Evolutionary conservation across 2,329 filamentous ascomycete genomes (phyloP).

Genomic region (Tothia fuscella): DNA sequence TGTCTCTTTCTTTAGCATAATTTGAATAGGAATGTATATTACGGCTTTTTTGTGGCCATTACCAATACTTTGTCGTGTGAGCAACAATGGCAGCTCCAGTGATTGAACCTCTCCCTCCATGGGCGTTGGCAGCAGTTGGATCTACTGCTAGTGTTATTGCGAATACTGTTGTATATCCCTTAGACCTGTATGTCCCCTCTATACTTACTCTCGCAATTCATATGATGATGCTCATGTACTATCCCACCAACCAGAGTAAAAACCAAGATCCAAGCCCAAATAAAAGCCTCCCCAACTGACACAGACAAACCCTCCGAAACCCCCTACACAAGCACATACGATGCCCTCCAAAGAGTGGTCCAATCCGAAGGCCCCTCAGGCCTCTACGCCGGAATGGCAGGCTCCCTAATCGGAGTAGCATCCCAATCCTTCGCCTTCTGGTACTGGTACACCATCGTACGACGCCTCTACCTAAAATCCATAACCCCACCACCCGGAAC

Average conservation of each 20-base stretch:
- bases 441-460: constrained; percentile 92
- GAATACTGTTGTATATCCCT: constrained; percentile 88
- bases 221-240: too few relatives aligned
- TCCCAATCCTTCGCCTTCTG: constrained; percentile 99
- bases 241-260: constrained; percentile 57
- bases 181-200: constrained; percentile 70
- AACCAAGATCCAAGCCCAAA: constrained; percentile 89
- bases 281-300: constrained; percentile 38
- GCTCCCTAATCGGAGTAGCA: constrained; percentile 78
- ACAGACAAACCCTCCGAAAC: constrained; percentile 39
- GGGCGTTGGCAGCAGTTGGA: constrained; percentile 86
- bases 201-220: background rate
- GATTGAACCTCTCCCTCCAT: constrained; percentile 68
- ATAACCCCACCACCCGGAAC: constrained; percentile 64
- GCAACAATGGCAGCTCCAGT: too few relatives aligned
- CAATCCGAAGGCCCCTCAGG: constrained; percentile 68
- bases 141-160: constrained; percentile 87
- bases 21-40: too few relatives aligned
- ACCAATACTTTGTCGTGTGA: too few relatives aligned
- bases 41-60: too few relatives aligned
- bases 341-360: constrained; percentile 77
- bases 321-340: constrained; percentile 78
- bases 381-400: constrained; percentile 80
- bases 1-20: too few relatives aligned
- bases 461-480: constrained; percentile 62